Base-by-base conservation (phyloP, 345 rosid genomes). In the Turritis glabra region DNA sequence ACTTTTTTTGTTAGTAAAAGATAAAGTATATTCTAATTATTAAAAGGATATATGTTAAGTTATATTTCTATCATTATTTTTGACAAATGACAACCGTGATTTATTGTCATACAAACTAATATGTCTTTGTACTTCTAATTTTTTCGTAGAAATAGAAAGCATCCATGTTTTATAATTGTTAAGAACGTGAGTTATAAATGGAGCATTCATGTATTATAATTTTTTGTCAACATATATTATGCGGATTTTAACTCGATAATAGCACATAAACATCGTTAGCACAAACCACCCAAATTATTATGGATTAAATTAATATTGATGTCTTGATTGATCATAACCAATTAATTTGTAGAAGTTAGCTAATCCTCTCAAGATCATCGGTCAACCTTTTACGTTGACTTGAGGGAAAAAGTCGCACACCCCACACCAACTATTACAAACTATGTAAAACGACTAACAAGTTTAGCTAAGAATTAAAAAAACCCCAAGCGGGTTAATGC, bases 301-400 rank as follows among this genome's bases (percentile, higher is more conserved):
- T 1, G n/a, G n/a, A n/a, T n/a, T n/a, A n/a, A n/a, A n/a, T n/a
- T n/a, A n/a, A 30, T 30, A 30, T 8, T 33, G 9, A 47, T 19
- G 37, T 67, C 48, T 50, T 67, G 44, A 68, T 22, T 35, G 60
- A 60, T 53, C 64, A 61, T 61, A 53, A 76, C 17, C 5, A 26
- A 52, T 33, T 35, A 35, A 52, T 33, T 57, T 57, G 25, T 54
- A 69, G 27, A 54, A 41, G 64, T 68, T 69, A 69, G 51, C 71
- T 61, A 52, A 48, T 62, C 71, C 71, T 69, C 75, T 76, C 71
- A 76, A 76, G 35, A 76, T 59, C 59, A 76, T 22, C 51, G 64
- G 23, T 44, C 55, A 75, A 75, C 78, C 6, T 56, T 74, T 32
- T 29, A 67, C 50, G 64, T 62, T 44, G 70, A 52, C 69, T 76